phyloP scores from a whole-genome alignment of 1,284 basidiomycete genomes.

The Boletus mariae region DNA sequence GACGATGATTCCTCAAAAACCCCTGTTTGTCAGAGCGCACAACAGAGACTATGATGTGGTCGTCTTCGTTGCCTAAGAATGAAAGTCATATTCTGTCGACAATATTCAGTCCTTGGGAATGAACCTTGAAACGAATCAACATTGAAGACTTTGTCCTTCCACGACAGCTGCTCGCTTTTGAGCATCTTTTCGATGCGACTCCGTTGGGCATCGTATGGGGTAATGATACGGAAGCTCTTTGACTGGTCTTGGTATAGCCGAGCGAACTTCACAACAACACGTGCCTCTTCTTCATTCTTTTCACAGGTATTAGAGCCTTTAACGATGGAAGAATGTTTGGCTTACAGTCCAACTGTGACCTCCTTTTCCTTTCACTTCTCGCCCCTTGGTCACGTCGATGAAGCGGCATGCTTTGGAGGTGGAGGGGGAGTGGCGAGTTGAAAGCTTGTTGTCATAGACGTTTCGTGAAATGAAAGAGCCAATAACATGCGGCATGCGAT shows the following conservation, averaged over 20 bases:
- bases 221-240: constrained; percentile 25
- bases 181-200: constrained; percentile 47
- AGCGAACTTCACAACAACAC: constrained; percentile 23
- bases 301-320: not conserved
- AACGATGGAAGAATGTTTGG: not conserved
- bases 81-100: constrained; percentile 16
- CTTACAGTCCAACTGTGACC: constrained; percentile 31
- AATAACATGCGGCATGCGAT: constrained; percentile 50
- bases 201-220: constrained; percentile 61
- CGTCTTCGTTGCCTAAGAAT: constrained; percentile 33
- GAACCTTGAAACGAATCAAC: constrained; percentile 65
- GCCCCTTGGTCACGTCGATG: constrained; percentile 28
- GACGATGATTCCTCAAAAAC: constrained; percentile 46
- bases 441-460: constrained; percentile 37
- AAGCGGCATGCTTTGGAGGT: constrained; percentile 21
- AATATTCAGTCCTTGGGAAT: constrained; percentile 20
- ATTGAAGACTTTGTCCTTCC: constrained; percentile 58
- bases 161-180: constrained; percentile 39
- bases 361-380: constrained; percentile 11
- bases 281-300: constrained; percentile 27
- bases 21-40: constrained; percentile 46
- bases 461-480: constrained; percentile 45
- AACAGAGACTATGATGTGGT: constrained; percentile 62
- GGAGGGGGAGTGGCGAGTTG: constrained; percentile 15
- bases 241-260: constrained; percentile 2